Evolutionary conservation across 2,329 filamentous ascomycete genomes (phyloP).

Genomic region (Colletotrichum sublineola): DNA sequence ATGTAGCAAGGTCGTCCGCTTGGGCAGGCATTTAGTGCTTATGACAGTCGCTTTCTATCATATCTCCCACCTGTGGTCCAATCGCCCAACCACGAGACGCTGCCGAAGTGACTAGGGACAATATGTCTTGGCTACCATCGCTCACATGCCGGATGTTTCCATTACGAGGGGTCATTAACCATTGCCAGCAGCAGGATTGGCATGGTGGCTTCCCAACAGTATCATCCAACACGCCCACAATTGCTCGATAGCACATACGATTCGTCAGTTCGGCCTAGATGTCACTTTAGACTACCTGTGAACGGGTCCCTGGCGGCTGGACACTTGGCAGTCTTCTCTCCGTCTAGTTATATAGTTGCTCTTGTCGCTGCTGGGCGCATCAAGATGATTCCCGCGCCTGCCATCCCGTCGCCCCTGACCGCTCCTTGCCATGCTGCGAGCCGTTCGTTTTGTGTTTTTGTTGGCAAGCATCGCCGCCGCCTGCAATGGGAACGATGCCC

Average conservation of each 20-base stretch:
- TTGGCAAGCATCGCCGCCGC: conserved; percentile 45
- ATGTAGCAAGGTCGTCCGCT: conserved; percentile 24
- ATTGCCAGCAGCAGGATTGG: neutral
- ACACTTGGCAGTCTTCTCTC: neutral
- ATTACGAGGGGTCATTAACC: conserved; percentile 17
- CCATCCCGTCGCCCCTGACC: neutral
- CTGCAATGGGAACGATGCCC: conserved; percentile 71
- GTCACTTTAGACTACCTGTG: conserved; percentile 20
- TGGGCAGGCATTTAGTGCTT: conserved; percentile 21
- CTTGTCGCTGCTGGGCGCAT: neutral
- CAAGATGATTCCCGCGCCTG: neutral
- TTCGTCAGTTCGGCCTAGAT: conserved; percentile 34
- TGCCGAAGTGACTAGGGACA: neutral
- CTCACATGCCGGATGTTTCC: conserved; percentile 31
- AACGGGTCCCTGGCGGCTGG: neutral
- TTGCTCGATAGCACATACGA: conserved; percentile 5
- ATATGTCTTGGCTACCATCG: conserved; percentile 33
- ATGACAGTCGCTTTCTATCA: conserved; percentile 3
- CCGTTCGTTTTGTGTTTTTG: conserved; percentile 37
- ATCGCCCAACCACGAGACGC: conserved; percentile 19
- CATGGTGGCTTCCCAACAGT: conserved; percentile 3
- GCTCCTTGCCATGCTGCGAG: conserved; percentile 18
- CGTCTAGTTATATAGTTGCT: conserved; percentile 15
- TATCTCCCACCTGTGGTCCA: conserved; percentile 18
- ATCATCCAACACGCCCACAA: neutral